phyloP scores from a whole-genome alignment of 139 green algal species.

The Chlamydomonas asymmetrica region DNA sequence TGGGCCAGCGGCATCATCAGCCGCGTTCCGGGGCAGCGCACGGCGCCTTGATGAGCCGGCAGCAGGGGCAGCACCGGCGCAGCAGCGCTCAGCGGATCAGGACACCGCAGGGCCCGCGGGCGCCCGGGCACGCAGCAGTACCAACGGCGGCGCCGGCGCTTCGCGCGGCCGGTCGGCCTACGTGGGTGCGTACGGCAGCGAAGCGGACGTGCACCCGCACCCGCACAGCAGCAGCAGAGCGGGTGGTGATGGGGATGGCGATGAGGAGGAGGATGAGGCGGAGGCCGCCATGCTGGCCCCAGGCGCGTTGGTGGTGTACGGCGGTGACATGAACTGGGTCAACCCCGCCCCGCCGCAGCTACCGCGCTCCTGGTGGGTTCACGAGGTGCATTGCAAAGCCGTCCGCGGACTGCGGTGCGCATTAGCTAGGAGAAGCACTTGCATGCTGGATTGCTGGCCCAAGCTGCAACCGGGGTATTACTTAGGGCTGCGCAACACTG shows the following conservation, averaged over 20 bases:
- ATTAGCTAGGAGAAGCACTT: too few species aligned
- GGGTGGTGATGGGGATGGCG: too few species aligned
- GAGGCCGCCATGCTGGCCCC: neutral
- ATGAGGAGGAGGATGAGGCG: neutral
- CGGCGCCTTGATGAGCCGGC: too few species aligned
- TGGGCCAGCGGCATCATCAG: neutral
- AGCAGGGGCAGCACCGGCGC: neutral
- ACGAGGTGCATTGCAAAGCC: neutral
- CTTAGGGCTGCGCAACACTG: neutral
- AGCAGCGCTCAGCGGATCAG: neutral
- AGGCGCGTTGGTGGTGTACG: neutral
- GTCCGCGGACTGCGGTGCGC: too few species aligned
- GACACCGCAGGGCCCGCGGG: too few species aligned
- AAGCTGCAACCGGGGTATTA: neutral
- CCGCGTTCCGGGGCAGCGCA: too few species aligned
- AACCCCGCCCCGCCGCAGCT: neutral
- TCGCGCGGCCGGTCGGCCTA: neutral
- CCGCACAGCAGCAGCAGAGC: too few species aligned
- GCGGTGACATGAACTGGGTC: constrained; percentile 67
- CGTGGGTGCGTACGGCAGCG: neutral
- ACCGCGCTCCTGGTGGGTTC: neutral
- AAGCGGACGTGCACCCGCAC: neutral
- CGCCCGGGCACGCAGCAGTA: too few species aligned
- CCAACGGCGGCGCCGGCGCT: too few species aligned
- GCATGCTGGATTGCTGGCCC: too few species aligned